Base-by-base conservation (phyloP, 495 filamentous ascomycete genomes). In the Hypoxylon fragiforme region DNA sequence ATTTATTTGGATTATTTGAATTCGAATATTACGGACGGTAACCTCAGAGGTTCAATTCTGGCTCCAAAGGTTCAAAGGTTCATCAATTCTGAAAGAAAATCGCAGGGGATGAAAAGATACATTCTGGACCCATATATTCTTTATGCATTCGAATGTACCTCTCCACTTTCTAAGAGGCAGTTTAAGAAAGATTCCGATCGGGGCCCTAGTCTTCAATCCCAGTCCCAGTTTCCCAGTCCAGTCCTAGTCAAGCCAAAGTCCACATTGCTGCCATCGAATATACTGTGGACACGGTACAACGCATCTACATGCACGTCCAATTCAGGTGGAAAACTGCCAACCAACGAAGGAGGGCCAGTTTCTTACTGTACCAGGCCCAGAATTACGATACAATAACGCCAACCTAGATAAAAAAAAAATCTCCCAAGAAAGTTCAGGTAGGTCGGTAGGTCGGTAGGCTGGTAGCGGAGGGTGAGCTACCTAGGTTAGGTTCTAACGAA, bases 331-430 rank as follows among this genome's bases (percentile, higher is more conserved):
- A 62, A 53, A 48, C 41, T 53, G 52, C 35, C 46, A 51, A 47
- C 58, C 48, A 57, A 62, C 58, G 51, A 56, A 49, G 14, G 32
- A 7, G 7, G 9, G 34, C 22, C 52, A 56, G 58, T 62, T 57
- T 62, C 58, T 62, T 62, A 62, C 58, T 62, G 58, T 62, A 62
- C 48, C 38, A 44, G 58, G 53, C 52, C 58, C 58, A 53, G 52
- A 57, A 62, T 48, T 57, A 49, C 58, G 48, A 62, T 53, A 53
- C 58, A 47, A 55, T 62, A 57, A 62, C 38, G 52, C 58, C 58
- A 62, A 53, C 52, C 51, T 56, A 56, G 44, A n/a, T n/a, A n/a
- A n/a, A n/a, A n/a, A n/a, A n/a, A 48, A 26, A 38, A 60, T 54
- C 57, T 45, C 50, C 44, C 49, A 26, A 15, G 47, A 53, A 48